Evolutionary conservation across 2,329 filamentous ascomycete genomes (phyloP), one percentile per base, ranked within the genome.

Genomic region (Cladophialophora carrionii): DNA sequence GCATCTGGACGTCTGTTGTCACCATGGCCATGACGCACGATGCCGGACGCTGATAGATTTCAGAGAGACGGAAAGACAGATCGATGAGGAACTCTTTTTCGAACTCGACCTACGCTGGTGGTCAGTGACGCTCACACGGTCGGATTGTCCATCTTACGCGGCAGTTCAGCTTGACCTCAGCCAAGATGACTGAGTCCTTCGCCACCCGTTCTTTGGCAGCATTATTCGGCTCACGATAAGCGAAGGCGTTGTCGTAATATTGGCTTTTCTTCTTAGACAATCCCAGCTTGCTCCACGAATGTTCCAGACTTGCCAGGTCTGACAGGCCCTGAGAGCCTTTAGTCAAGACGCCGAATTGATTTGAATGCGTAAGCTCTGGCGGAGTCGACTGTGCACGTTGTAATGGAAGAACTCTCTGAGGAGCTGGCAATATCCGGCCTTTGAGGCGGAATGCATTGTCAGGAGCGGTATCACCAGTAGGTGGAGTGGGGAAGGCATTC

Each of bases 11-110:
- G 29, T 89, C 88, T 73, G 95, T 90, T 49, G 89, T 85, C n/a
- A 96, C 79, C 1, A 86, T 88, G 54, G 96, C 85, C 73, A 90
- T 85, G 64, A 96, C 87, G 8, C 87, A 90, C 2, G 87, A 85
- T 63, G 91, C 84, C 2, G 90, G 87, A 31, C 90, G 86, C 66
- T 89, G 87, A 74, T 92, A 96, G 54, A 91, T 86, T 65, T 85
- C 83, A 1, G 91, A 89, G 17, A 96, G 81, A 67, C 88, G 85
- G 69, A 88, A 85, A 3, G 90, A 89, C 20, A 96, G 81, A 72
- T 90, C 87, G 10, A 87, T 90, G 57, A 92, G 87, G 69, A 95
- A 86, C 8, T 87, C 89, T 72, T 93, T 88, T 73, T 94, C 89
- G 70, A 88, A 85, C 72, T 93, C 85, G 87, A 92, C 70, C 73